Evolutionary conservation across 352 stramenopile genomes (phyloP), one percentile per base, ranked within the genome.

Genomic region (Phytopythium mirpurense): DNA sequence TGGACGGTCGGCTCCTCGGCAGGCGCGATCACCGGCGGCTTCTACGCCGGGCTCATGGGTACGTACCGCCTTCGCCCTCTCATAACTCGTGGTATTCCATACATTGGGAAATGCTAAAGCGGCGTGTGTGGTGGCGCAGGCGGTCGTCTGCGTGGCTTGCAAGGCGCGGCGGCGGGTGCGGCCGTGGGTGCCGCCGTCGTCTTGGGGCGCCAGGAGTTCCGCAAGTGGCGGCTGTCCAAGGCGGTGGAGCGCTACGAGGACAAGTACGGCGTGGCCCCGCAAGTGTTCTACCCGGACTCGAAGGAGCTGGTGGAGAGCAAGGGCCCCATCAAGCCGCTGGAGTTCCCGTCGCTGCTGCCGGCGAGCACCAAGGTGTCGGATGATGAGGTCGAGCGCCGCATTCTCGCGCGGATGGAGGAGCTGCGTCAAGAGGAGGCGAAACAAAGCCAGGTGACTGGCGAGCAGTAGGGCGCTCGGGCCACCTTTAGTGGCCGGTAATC

Each of bases 301-400:
- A 63, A 76, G 37, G 68, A 64, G 24, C 59, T 89, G 14, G 72
- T 90, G 24, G 75, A 86, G 51, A 81, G 67, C 56, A 81, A 88
- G 52, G 67, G 74, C 11, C 74, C 78, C 24, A 70, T 69, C 21
- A 65, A 67, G 14, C 64, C 70, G 40, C 62, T 90, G 21, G 74
- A 71, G 19, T 83, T 94, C 51, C 83, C 81, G 21, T 89, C 78
- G 23, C 64, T 94, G 38, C 59, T 94, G 49, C 83, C 83, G 1
- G 65, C 71, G 31, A 85, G 74, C 42, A 57, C 80, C 40, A 89
- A 92, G 51, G 71, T 87, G 45, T 68, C 71, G 1, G 79, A 92
- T 0, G 79, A 91, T 12, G 84, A 94, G 58, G 72, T 94, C 32
- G 82, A 94, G 62, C 72, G 70, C 15, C 84, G 84, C 49, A 78